Conservation (phyloP, 225 moss, liverwort and hornwort species). For the Sphagnum contortum region DNA sequence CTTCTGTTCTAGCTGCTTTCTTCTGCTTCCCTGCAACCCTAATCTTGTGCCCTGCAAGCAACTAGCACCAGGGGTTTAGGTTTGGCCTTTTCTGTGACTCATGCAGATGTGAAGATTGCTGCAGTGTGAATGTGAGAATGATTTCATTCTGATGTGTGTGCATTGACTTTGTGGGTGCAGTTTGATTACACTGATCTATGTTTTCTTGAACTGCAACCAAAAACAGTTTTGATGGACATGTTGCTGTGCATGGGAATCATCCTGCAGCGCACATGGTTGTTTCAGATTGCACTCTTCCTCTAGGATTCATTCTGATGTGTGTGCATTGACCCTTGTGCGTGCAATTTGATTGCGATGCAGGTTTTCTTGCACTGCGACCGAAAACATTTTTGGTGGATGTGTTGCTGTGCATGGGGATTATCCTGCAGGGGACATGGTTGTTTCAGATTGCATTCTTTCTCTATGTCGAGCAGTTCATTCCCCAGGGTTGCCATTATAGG, state of each 20-base stretch:
- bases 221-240: constrained; percentile 66
- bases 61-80: too few species aligned
- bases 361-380: constrained; percentile 73
- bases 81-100: too few species aligned
- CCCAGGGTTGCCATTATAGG: constrained; percentile 74
- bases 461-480: constrained; percentile 74
- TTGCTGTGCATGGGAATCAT: constrained; percentile 64
- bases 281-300: constrained; percentile 68
- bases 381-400: constrained; percentile 72
- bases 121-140: too few species aligned
- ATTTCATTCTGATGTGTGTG: too few species aligned
- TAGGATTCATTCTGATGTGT: constrained; percentile 7
- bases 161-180: too few species aligned
- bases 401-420: constrained; percentile 58
- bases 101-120: too few species aligned
- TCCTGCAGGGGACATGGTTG: constrained; percentile 84
- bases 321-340: too few species aligned
- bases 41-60: too few species aligned
- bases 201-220: constrained; percentile 62
- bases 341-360: constrained; percentile 17
- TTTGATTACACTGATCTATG: too few species aligned
- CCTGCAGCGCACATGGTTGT: constrained; percentile 80
- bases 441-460: constrained; percentile 71
- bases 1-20: not conserved
- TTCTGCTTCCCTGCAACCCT: not conserved